phyloP scores from a whole-genome alignment of 805 yeast genomes.

The Candida silvatica region DNA sequence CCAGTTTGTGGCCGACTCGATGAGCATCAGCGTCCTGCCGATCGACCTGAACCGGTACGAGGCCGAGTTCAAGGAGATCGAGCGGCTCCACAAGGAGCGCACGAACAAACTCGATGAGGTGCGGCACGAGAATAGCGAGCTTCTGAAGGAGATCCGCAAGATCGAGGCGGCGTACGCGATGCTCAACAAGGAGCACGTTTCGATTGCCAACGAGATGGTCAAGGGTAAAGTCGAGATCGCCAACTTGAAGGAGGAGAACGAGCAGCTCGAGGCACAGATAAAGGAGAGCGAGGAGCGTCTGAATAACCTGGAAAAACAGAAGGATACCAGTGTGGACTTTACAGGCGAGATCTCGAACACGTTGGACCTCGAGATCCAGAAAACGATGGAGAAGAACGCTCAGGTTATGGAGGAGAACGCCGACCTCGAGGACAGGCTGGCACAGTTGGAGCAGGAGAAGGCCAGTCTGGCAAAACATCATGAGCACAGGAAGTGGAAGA shows the following conservation, averaged over 20 bases:
- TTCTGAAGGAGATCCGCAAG: conserved; percentile 64
- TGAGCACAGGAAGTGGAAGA: not conserved
- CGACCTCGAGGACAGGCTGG: conserved; percentile 44
- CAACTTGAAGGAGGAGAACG: conserved; percentile 66
- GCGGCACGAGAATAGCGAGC: conserved; percentile 57
- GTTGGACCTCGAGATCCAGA: conserved; percentile 43
- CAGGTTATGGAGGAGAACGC: conserved; percentile 62
- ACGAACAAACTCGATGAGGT: conserved; percentile 52
- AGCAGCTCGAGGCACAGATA: conserved; percentile 43
- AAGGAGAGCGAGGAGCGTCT: conserved; percentile 36
- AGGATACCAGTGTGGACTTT: conserved; percentile 17
- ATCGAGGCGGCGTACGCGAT: conserved; percentile 62
- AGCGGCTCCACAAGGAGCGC: conserved; percentile 55
- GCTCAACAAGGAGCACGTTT: conserved; percentile 76
- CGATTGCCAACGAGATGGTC: conserved; percentile 81
- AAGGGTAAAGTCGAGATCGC: conserved; percentile 70
- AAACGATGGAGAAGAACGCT: conserved; percentile 50
- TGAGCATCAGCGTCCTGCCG: conserved; percentile 66
- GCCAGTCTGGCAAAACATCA: conserved; percentile 22
- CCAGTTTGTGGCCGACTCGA: conserved; percentile 70
- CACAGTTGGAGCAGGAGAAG: conserved; percentile 28
- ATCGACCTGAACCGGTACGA: conserved; percentile 60
- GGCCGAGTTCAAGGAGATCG: conserved; percentile 70
- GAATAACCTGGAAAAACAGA: conserved; percentile 24
- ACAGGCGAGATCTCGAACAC: conserved; percentile 23